phyloP scores from a whole-genome alignment of 2,329 filamentous ascomycete species.

The Botryotinia globosa region DNA sequence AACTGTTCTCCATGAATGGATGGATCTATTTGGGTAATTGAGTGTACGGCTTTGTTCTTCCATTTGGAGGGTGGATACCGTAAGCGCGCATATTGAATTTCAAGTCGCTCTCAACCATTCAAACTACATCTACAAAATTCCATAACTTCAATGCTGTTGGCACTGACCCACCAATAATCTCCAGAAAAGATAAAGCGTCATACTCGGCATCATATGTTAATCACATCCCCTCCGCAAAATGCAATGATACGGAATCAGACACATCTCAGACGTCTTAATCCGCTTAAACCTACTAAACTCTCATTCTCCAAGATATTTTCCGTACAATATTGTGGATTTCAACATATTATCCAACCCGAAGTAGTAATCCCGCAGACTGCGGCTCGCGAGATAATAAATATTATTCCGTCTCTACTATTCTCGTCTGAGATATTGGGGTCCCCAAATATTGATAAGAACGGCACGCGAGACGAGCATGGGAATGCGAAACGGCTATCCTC shows the following conservation, averaged over 20 bases:
- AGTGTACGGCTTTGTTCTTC: background rate
- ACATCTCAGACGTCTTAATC: background rate
- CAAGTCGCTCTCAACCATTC: background rate
- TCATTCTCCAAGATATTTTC: background rate
- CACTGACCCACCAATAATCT: background rate
- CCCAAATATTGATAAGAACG: background rate
- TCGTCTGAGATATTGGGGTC: background rate
- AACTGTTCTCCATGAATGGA: background rate
- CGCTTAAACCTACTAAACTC: background rate
- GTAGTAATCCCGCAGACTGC: conserved; percentile 2
- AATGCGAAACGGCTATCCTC: background rate
- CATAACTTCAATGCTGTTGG: background rate
- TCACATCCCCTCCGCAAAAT: background rate
- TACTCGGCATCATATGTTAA: background rate
- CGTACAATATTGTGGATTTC: background rate
- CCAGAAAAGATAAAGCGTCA: background rate
- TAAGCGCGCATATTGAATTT: background rate
- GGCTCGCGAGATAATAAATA: background rate
- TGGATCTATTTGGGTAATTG: background rate
- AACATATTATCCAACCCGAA: background rate
- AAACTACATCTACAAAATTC: background rate
- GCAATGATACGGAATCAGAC: background rate
- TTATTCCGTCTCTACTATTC: background rate
- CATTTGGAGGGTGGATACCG: background rate
- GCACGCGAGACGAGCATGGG: background rate